Evolutionary conservation across 768 basidiomycete genomes (phyloP).

Genomic region (Kwoniella heveanensis): DNA sequence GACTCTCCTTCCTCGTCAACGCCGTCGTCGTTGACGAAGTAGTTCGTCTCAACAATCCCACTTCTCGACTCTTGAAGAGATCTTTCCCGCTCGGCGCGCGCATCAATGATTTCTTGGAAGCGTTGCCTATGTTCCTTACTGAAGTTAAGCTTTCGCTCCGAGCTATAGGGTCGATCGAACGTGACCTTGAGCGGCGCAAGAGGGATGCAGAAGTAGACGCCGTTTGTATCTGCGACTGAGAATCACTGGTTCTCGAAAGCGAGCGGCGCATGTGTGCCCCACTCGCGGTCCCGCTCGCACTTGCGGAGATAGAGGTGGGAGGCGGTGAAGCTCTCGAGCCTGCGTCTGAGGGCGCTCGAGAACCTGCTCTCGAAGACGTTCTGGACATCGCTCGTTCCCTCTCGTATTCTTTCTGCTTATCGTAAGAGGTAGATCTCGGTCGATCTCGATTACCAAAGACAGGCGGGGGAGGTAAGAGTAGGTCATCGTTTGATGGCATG

Average conservation of each 20-base stretch:
- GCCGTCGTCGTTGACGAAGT: constrained; percentile 31
- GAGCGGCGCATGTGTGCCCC: constrained; percentile 8
- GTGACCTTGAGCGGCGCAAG: constrained; percentile 18
- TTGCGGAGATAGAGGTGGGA: background rate
- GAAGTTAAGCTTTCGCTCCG: background rate
- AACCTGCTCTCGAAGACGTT: constrained; percentile 14
- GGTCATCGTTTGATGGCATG: constrained; percentile 23
- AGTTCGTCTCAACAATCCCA: constrained; percentile 45
- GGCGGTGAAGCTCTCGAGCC: constrained; percentile 18
- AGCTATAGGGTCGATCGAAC: constrained; percentile 23
- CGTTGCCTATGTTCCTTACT: background rate
- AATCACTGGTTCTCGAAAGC: constrained; percentile 14
- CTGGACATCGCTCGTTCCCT: constrained; percentile 1
- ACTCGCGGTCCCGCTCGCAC: background rate
- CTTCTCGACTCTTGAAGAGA: constrained; percentile 52
- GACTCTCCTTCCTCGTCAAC: constrained; percentile 13
- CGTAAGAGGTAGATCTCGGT: constrained; percentile 4
- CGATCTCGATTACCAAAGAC: constrained; percentile 7
- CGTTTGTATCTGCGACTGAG: constrained; percentile 3
- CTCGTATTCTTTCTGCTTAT: background rate
- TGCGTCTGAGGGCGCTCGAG: constrained; percentile 14
- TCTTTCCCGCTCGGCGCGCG: constrained; percentile 33
- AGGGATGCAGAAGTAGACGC: background rate
- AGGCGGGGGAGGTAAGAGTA: constrained; percentile 11
- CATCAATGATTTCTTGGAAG: constrained; percentile 6